Percentiles rank a stretch among this genome's conserved stretches.
Conservation (phyloP, 331 rosid genomes). For the Phaseolus coccineus region DNA sequence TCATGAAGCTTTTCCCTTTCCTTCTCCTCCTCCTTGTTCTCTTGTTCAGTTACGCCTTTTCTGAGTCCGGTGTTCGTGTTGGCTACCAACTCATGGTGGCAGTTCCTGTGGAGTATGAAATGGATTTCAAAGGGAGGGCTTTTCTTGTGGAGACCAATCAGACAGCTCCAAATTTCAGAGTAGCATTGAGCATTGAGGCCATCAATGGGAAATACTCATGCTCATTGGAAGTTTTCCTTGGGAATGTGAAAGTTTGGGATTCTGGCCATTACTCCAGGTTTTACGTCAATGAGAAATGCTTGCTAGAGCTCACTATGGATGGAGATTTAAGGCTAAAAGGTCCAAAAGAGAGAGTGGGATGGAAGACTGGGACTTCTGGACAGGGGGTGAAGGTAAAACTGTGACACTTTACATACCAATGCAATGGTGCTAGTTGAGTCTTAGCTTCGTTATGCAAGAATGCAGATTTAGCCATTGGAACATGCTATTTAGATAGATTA, state of each 20-base stretch:
- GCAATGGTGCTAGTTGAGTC: not conserved
- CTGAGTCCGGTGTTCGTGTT: conserved; percentile 55
- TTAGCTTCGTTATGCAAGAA: conserved; percentile 22
- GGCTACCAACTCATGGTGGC: conserved; percentile 59
- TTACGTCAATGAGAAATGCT: conserved; percentile 63
- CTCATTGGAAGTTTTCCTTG: conserved; percentile 82
- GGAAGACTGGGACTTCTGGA: conserved; percentile 92
- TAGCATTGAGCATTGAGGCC: conserved; percentile 77
- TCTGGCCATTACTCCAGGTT: conserved; percentile 80
- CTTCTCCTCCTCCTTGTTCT: conserved; percentile 46
- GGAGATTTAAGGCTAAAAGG: conserved; percentile 90
- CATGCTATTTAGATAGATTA: not conserved
- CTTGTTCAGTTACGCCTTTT: conserved; percentile 48
- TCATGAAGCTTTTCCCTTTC: conserved; percentile 59
- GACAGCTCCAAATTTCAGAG: conserved; percentile 65
- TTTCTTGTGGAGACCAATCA: conserved; percentile 57
- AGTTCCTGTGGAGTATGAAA: conserved; percentile 61
- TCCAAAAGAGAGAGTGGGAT: conserved; percentile 69
- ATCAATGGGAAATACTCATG: conserved; percentile 65
- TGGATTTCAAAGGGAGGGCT: conserved; percentile 71
- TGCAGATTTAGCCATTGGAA: conserved; percentile 2
- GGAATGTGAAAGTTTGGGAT: conserved; percentile 88
- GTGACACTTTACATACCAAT: not conserved
- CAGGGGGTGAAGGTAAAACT: conserved; percentile 89
- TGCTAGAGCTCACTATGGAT: conserved; percentile 63